Percentiles rank a stretch among this genome's conserved stretches.
These are phyloP conservation scores for Neurospora sublineolata DNA, from an alignment of 495 filamentous ascomycete species.

Conservation along the genomic window DNA sequence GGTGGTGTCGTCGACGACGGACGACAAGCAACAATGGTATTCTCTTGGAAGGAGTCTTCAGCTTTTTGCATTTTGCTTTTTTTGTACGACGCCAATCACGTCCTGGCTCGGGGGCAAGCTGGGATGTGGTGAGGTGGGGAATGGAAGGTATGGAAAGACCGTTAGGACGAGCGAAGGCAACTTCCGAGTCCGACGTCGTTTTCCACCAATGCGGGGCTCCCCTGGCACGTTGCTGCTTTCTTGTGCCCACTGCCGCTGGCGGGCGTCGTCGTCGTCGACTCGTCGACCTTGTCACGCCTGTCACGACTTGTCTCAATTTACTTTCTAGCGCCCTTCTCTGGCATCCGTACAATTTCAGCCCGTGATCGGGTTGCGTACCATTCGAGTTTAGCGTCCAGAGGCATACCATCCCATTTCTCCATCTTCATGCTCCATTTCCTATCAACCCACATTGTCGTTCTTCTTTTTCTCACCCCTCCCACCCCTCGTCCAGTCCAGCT, in stretches of 20 bases:
- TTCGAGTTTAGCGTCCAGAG: background rate
- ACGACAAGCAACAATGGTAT: background rate
- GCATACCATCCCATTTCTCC: background rate
- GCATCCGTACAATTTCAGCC: conserved; percentile 2
- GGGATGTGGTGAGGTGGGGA: background rate
- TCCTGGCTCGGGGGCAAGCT: background rate
- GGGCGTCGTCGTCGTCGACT: background rate
- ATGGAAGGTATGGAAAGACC: background rate
- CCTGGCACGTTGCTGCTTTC: background rate
- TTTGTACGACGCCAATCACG: background rate
- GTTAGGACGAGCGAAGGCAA: background rate
- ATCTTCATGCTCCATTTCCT: background rate
- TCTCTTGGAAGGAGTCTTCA: background rate
- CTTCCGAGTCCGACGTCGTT: background rate
- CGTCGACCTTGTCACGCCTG: background rate
- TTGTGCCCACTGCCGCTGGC: background rate
- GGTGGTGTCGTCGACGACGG: background rate
- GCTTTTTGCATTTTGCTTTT: background rate
- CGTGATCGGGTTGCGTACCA: background rate
- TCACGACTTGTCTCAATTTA: conserved; percentile 1
- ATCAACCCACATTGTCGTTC: background rate
- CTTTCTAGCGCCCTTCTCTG: conserved; percentile 18
- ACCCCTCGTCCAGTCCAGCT: background rate
- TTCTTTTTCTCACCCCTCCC: background rate
- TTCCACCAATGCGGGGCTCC: background rate